These are phyloP conservation scores for Trichoderma virens DNA, from an alignment of 495 filamentous ascomycete species.

Conservation along the genomic window DNA sequence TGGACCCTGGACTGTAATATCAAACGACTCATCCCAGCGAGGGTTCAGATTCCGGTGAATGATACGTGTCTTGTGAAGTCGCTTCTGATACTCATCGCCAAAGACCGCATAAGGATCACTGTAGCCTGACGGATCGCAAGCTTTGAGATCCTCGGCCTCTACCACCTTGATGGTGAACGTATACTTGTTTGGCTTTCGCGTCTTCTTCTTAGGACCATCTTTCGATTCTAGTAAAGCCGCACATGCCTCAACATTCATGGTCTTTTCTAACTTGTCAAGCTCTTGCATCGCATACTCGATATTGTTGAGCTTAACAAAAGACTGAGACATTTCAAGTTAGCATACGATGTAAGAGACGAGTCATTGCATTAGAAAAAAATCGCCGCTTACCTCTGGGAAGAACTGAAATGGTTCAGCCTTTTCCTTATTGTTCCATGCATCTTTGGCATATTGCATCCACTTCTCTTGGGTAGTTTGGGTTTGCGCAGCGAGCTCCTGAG, in stretches of 20 bases:
- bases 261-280: slow-evolving; percentile 79
- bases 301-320: slow-evolving; percentile 96
- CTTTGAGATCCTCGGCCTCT: slow-evolving; percentile 96
- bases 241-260: slow-evolving; percentile 89
- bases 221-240: slow-evolving; percentile 69
- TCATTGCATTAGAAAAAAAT: slow-evolving; percentile 6
- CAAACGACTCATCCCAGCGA: slow-evolving; percentile 94
- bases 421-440: slow-evolving; percentile 88
- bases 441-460: slow-evolving; percentile 84
- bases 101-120: slow-evolving; percentile 98
- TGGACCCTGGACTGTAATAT: slow-evolving; percentile 87
- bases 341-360: not conserved
- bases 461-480: slow-evolving; percentile 82
- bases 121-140: slow-evolving; percentile 87
- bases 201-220: slow-evolving; percentile 37
- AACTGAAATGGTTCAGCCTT: slow-evolving; percentile 98
- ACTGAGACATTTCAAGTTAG: slow-evolving; percentile 36
- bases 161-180: slow-evolving; percentile 99
- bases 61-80: slow-evolving; percentile 90
- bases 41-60: slow-evolving; percentile 89
- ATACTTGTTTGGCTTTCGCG: slow-evolving; percentile 67
- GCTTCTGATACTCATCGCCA: slow-evolving; percentile 94
- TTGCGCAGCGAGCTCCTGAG: slow-evolving; percentile 73
- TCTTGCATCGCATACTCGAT: slow-evolving; percentile 87
- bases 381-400: slow-evolving; percentile 80